Evolutionary conservation across 441 rosid species (phyloP).

Genomic region (Adansonia grandidieri): DNA sequence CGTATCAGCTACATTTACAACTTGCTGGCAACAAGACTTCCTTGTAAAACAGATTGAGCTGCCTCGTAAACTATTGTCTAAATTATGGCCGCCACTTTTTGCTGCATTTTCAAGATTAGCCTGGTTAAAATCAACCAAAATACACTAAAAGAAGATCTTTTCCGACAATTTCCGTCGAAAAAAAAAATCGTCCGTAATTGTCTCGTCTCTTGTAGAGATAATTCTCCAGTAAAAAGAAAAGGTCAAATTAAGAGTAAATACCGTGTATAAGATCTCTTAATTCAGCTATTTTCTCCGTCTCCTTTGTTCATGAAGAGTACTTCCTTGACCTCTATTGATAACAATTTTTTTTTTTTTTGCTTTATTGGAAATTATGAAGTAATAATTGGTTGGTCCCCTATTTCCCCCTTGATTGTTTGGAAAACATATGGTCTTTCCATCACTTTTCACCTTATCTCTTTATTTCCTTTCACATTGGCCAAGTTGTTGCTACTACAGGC

Average conservation of each 20-base stretch:
- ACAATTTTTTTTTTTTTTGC: no score
- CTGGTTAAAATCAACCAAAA: background rate
- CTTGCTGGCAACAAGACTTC: background rate
- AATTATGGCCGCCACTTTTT: background rate
- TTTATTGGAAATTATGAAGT: background rate
- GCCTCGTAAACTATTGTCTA: background rate
- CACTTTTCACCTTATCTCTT: no score
- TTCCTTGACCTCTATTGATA: conserved; percentile 23
- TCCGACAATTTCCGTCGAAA: no score
- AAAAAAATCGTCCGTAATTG: no score
- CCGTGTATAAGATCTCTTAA: background rate
- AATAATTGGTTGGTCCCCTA: background rate
- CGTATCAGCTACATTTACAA: background rate
- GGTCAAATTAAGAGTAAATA: background rate
- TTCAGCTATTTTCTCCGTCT: background rate
- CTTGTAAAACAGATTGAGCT: background rate
- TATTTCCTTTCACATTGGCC: no score
- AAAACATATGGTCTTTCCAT: no score
- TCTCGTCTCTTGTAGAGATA: no score
- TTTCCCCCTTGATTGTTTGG: no score
- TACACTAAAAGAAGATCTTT: no score
- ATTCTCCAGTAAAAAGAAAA: background rate
- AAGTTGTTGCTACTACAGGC: no score
- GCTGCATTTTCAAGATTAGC: background rate
- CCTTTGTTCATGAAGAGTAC: background rate